Evolutionary conservation across 805 yeast genomes (phyloP).

Genomic region (Candida multigemmis): DNA sequence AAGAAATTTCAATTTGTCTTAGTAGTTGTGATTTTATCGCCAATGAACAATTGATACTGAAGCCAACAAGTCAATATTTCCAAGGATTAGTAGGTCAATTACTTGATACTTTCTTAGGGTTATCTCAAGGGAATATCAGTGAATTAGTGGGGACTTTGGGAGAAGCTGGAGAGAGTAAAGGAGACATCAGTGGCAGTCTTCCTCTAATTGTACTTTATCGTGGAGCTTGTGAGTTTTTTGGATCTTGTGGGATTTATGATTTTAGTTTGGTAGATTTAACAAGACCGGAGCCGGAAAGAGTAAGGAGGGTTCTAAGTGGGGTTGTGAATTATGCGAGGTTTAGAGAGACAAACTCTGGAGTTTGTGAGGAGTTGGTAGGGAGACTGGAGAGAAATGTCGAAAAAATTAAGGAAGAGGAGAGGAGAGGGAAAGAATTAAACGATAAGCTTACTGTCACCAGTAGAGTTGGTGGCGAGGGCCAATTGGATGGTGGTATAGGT

Average conservation of each 20-base stretch:
- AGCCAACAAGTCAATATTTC: conserved; percentile 51
- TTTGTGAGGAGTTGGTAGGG: conserved; percentile 54
- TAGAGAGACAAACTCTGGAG: conserved; percentile 66
- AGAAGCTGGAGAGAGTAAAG: conserved; percentile 3
- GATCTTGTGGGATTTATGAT: conserved; percentile 70
- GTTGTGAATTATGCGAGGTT: conserved; percentile 80
- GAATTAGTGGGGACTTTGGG: conserved; percentile 3
- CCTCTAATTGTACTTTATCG: conserved; percentile 41
- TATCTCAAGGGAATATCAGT: conserved; percentile 16
- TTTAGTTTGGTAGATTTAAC: conserved; percentile 65
- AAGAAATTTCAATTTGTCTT: conserved; percentile 50
- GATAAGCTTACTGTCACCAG: no score
- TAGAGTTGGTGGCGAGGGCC: no score
- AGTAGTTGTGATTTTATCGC: conserved; percentile 55
- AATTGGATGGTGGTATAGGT: no score
- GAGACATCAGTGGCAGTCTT: neutral
- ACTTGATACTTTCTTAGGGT: conserved; percentile 50
- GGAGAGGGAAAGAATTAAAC: conserved; percentile 2
- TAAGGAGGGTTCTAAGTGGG: conserved; percentile 64
- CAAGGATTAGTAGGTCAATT: conserved; percentile 50
- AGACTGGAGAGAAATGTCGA: conserved; percentile 43
- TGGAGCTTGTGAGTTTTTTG: conserved; percentile 52
- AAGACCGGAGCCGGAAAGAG: conserved; percentile 66
- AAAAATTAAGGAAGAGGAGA: conserved; percentile 20
- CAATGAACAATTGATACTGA: conserved; percentile 47